phyloP scores from a whole-genome alignment of 2,329 filamentous ascomycete genomes.

The Epichloe aotearoae region DNA sequence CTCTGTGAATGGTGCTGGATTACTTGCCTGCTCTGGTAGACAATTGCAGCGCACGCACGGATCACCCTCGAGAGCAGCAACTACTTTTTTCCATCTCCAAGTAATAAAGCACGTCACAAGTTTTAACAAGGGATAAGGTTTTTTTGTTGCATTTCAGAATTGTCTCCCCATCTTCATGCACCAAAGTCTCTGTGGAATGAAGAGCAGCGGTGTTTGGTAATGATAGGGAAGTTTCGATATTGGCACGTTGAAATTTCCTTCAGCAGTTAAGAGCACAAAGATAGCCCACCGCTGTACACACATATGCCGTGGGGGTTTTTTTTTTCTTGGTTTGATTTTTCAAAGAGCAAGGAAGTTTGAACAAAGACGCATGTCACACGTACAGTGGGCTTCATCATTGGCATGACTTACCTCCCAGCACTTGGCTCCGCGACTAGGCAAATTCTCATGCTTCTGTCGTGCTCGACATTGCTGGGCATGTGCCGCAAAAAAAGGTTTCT shows the following conservation, averaged over 20 bases:
- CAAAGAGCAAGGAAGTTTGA: too few species aligned
- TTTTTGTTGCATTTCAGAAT: conserved; percentile 11
- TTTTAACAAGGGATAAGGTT: too few species aligned
- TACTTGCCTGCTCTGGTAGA: too few species aligned
- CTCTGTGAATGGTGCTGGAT: too few species aligned
- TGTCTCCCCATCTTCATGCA: conserved; percentile 45
- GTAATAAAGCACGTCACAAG: too few species aligned
- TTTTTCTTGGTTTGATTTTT: neutral
- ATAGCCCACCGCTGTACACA: conserved; percentile 46
- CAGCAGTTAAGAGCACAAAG: conserved; percentile 38
- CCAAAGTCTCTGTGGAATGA: conserved; percentile 27
- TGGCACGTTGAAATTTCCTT: conserved; percentile 45
- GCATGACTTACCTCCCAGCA: too few species aligned
- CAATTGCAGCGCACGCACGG: too few species aligned
- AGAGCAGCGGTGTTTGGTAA: conserved; percentile 44
- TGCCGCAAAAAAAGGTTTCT: neutral
- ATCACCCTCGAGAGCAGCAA: too few species aligned
- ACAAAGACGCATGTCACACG: neutral
- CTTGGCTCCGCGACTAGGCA: neutral
- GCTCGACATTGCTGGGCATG: neutral
- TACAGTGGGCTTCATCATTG: too few species aligned
- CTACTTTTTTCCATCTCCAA: too few species aligned
- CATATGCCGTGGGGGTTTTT: conserved; percentile 33
- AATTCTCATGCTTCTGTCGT: neutral
- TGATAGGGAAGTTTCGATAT: conserved; percentile 36